Evolutionary conservation across 2,329 filamentous ascomycete species (phyloP).

Genomic region (Fusarium sp.): DNA sequence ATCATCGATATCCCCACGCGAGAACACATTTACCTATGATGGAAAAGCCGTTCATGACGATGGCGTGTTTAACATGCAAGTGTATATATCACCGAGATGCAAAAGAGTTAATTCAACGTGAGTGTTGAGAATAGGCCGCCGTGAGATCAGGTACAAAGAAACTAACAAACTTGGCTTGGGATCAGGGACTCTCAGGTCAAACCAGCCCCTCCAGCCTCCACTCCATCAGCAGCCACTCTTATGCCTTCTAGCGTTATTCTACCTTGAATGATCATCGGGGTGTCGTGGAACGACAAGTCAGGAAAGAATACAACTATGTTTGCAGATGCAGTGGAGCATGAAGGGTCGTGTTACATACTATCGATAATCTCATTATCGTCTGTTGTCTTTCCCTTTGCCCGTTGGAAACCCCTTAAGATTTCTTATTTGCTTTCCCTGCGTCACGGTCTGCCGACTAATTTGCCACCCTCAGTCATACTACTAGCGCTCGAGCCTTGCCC

Average conservation of each 20-base stretch:
- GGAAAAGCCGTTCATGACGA: not conserved
- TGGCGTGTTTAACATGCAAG: not conserved
- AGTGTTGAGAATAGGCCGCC: not conserved
- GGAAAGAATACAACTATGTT: conserved; percentile 3
- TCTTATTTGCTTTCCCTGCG: conserved; percentile 14
- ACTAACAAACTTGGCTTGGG: not conserved
- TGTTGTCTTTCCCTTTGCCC: not conserved
- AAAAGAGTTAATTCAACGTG: not conserved
- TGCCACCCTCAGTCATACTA: conserved; percentile 27
- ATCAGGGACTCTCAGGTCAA: not conserved
- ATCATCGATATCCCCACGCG: conserved; percentile 3
- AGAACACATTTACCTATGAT: conserved; percentile 1
- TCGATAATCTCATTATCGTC: not conserved
- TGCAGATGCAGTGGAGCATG: conserved; percentile 11
- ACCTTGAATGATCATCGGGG: conserved; percentile 8
- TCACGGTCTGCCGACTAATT: conserved; percentile 30
- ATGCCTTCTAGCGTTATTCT: conserved; percentile 20
- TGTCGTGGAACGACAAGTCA: conserved; percentile 9
- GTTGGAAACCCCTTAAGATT: not conserved
- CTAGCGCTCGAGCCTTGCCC: conserved; percentile 11
- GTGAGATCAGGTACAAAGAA: not conserved
- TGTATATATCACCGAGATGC: conserved; percentile 1
- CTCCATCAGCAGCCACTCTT: not conserved
- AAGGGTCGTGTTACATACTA: not conserved
- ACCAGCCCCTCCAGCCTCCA: not conserved